phyloP scores from a whole-genome alignment of 2,329 filamentous ascomycete species.

The Coccinonectria pachysandricola region DNA sequence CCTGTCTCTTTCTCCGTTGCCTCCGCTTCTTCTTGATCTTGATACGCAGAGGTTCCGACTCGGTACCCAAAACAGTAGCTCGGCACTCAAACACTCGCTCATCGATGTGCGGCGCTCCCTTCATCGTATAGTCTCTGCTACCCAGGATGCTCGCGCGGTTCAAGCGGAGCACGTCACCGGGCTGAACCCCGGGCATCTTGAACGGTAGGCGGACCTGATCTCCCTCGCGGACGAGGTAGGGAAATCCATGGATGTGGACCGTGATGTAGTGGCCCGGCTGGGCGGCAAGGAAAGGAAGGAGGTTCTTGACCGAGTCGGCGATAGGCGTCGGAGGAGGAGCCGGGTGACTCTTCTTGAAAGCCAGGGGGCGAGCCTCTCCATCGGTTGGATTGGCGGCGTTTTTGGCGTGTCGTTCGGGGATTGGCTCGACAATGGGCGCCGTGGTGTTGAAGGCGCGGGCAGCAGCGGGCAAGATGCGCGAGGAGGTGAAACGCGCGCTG shows the following conservation, averaged over 20 bases:
- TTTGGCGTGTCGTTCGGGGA: conserved; percentile 23
- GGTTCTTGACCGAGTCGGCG: conserved; percentile 43
- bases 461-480: conserved; percentile 15
- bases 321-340: conserved; percentile 29
- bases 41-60: conserved; percentile 66
- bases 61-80: conserved; percentile 73
- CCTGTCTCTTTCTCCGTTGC: conserved; percentile 60
- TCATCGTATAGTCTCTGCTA: conserved; percentile 81
- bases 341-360: conserved; percentile 32
- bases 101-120: conserved; percentile 72
- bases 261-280: conserved; percentile 72
- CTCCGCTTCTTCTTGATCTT: conserved; percentile 77
- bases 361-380: conserved; percentile 23
- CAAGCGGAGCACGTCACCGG: conserved; percentile 78
- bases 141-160: conserved; percentile 78
- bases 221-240: conserved; percentile 69
- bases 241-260: conserved; percentile 66
- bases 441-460: conserved; percentile 23
- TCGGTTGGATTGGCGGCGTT: conserved; percentile 28
- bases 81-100: conserved; percentile 76
- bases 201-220: conserved; percentile 71
- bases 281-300: conserved; percentile 61
- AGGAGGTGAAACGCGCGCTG: conserved; percentile 14
- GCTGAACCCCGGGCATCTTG: conserved; percentile 62
- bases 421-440: conserved; percentile 37